Evolutionary conservation across 1,139 yeast genomes (phyloP).

Genomic region (Blastobotrys persicus): DNA sequence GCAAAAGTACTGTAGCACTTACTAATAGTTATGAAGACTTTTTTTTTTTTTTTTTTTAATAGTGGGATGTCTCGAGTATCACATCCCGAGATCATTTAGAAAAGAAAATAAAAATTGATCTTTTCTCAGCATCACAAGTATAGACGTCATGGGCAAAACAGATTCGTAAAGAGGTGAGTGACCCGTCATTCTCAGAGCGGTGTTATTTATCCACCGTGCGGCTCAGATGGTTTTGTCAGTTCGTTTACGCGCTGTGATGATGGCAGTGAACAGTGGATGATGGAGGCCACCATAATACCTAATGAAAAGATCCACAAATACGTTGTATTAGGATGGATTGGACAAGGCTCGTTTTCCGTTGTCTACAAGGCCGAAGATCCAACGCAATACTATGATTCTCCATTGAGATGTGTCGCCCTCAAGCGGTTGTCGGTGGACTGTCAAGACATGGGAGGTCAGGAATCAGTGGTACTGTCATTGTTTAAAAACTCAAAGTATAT

Average conservation of each 20-base stretch:
- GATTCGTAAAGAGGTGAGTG: no score
- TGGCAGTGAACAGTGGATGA: no score
- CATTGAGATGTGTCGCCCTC: slow-evolving; percentile 23
- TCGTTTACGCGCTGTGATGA: no score
- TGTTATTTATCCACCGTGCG: no score
- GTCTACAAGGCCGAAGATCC: slow-evolving; percentile 24
- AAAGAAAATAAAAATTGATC: no score
- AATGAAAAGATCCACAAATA: slow-evolving; percentile 15
- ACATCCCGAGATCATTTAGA: no score
- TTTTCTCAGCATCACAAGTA: no score
- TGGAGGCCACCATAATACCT: background rate
- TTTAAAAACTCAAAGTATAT: slow-evolving; percentile 14
- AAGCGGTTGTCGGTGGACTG: slow-evolving; percentile 21
- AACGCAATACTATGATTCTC: slow-evolving; percentile 14
- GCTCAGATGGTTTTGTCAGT: background rate
- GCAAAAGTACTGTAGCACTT: background rate
- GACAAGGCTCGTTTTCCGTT: slow-evolving; percentile 21
- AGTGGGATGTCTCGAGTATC: no score
- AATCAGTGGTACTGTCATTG: slow-evolving; percentile 17
- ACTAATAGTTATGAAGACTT: no score
- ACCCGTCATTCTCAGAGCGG: no score
- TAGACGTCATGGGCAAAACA: no score
- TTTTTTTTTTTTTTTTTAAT: no score
- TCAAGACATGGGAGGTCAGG: slow-evolving; percentile 21
- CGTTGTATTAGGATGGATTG: slow-evolving; percentile 18